Evolutionary conservation across 495 filamentous ascomycete species (phyloP).

Genomic region (Hypoxylon perforatum): DNA sequence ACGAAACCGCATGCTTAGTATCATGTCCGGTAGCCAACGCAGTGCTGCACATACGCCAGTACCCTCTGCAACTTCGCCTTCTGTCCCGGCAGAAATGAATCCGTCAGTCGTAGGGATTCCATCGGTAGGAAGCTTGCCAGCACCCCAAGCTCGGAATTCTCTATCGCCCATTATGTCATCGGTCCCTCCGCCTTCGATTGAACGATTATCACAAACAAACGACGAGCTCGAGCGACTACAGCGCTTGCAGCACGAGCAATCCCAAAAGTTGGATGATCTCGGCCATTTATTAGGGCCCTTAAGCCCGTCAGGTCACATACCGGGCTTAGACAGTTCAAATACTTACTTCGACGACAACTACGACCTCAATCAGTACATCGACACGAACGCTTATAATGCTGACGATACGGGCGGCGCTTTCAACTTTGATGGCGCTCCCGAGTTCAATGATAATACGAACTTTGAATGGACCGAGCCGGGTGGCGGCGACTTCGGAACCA

Average conservation of each 20-base stretch:
- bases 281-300: slow-evolving; percentile 77
- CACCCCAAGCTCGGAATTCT: slow-evolving; percentile 52
- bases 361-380: slow-evolving; percentile 78
- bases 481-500: slow-evolving; percentile 30
- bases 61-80: slow-evolving; percentile 35
- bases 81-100: slow-evolving; percentile 26
- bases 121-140: slow-evolving; percentile 44
- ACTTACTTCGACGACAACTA: slow-evolving; percentile 61
- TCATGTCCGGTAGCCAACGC: slow-evolving; percentile 68
- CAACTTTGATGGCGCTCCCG: slow-evolving; percentile 47
- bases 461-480: slow-evolving; percentile 45
- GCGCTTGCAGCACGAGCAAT: slow-evolving; percentile 78
- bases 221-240: slow-evolving; percentile 79
- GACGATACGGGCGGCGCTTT: slow-evolving; percentile 49
- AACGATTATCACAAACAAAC: slow-evolving; percentile 71
- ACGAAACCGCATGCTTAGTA: slow-evolving; percentile 79
- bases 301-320: slow-evolving; percentile 82
- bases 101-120: slow-evolving; percentile 39
- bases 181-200: slow-evolving; percentile 64
- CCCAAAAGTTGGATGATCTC: slow-evolving; percentile 75
- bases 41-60: slow-evolving; percentile 39
- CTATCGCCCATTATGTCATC: slow-evolving; percentile 66
- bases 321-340: slow-evolving; percentile 68
- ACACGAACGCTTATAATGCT: slow-evolving; percentile 67
- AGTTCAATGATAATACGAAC: slow-evolving; percentile 28